Base-by-base conservation (phyloP, 1,139 yeast genomes). In the Suhomyces choctaworum region DNA sequence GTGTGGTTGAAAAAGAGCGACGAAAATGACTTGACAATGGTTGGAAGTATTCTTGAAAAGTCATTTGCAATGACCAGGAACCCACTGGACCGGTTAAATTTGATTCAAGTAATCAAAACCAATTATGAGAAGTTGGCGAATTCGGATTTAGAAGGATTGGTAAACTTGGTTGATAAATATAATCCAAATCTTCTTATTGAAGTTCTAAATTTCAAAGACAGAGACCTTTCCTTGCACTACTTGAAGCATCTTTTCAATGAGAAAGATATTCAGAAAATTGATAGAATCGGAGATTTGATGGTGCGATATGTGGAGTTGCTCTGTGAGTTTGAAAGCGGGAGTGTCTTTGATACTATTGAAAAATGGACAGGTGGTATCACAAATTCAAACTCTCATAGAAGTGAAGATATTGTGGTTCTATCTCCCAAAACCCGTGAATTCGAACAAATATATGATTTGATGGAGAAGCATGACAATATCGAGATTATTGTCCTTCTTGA, bases 111-210 rank as follows among this genome's bases (percentile, higher is more conserved):
- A 9, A 48, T 78, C 7, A 48, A 49, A 26, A 44, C 49, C 0
- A 60, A 76, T 37, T 76, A 78, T 46, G 54, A 45, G 3, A 44
- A 49, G 2, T 56, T 77, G 28, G 53, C 72, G 1, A 51, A 46
- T 1, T 53, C 56, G 10, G 66, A 74, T 44, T 54, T 69, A 2
- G 48, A 38, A 6, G 64, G 55, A 12, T 61, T 78, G 46, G 70
- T 68, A 5, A 40, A 36, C 4, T 47, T 70, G 9, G 52, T 79
- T 9, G 58, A 66, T 26, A 50, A 50, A 19, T 58, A 64, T 41
- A 56, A 60, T 22, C 74, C 76, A 0, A 44, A 49, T 1, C 42
- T 77, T 22, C 78, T 76, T 46, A 28, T 37, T 3, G 56, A 61
- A 31, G 60, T 66, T 1, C 46, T 76, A 16, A 36, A 46, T 0